Evolutionary conservation across 1,284 basidiomycete species (phyloP).

Genomic region (Sutorius eximius): DNA sequence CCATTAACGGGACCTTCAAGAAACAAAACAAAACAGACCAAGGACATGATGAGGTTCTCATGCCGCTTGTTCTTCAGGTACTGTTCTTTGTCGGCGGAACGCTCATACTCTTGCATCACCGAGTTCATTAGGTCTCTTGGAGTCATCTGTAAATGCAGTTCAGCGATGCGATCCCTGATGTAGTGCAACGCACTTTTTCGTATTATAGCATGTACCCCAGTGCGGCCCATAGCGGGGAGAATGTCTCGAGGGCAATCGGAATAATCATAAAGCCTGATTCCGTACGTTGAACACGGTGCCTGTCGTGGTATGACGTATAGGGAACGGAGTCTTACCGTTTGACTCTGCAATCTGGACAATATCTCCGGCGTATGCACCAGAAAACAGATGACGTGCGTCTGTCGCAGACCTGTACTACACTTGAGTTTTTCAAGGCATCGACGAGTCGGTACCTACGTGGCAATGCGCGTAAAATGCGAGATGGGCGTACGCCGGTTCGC

Average conservation of each 20-base stretch:
- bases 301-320: too few species aligned
- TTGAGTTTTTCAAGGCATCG: neutral
- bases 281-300: neutral
- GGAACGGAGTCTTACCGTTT: slow-evolving; percentile 1
- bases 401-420: slow-evolving; percentile 1
- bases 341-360: slow-evolving; percentile 7
- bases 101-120: neutral
- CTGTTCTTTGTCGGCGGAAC: neutral
- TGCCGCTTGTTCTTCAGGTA: neutral
- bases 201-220: neutral
- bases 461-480: slow-evolving; percentile 21
- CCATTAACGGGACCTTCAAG: neutral
- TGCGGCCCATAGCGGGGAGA: rapidly evolving
- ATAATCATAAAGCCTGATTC: neutral
- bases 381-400: neutral
- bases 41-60: neutral
- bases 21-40: neutral
- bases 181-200: neutral
- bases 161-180: neutral
- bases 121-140: neutral
- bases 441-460: neutral
- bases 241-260: neutral
- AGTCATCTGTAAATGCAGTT: neutral
- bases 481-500: slow-evolving; percentile 31
- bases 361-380: slow-evolving; percentile 13